These are phyloP conservation scores for Mycena sp. DNA, from an alignment of 1,284 basidiomycete species.

Conservation along the genomic window DNA sequence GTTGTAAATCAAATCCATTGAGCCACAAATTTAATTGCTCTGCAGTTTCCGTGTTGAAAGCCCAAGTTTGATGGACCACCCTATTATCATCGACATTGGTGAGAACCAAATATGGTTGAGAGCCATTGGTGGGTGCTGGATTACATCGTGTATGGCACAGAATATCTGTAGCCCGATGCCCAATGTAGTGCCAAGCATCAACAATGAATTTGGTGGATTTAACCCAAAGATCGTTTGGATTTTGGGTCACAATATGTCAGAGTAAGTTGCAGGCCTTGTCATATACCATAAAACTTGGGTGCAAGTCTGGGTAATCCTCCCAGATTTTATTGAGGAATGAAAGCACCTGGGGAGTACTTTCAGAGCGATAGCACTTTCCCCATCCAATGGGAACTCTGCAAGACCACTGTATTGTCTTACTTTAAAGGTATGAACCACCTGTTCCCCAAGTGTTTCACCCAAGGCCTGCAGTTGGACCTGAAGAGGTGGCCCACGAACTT, in stretches of 20 bases:
- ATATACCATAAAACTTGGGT: background rate
- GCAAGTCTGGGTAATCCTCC: conserved; percentile 7
- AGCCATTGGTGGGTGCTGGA: background rate
- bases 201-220: conserved; percentile 23
- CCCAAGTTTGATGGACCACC: conserved; percentile 28
- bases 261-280: background rate
- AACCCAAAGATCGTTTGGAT: conserved; percentile 5
- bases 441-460: background rate
- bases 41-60: conserved; percentile 33
- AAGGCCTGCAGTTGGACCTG: background rate
- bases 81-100: conserved; percentile 30
- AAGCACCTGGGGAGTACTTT: background rate
- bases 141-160: background rate
- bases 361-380: background rate
- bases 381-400: background rate
- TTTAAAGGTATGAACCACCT: background rate
- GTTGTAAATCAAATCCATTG: conserved; percentile 35
- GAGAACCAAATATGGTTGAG: conserved; percentile 36
- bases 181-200: conserved; percentile 26
- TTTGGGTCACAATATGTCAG: no score
- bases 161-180: background rate
- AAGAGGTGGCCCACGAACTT: background rate
- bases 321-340: background rate
- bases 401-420: background rate
- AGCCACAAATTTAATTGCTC: conserved; percentile 41